Evolutionary conservation across 805 yeast species (phyloP).

Genomic region (Wickerhamomyces subpelliculosus): DNA sequence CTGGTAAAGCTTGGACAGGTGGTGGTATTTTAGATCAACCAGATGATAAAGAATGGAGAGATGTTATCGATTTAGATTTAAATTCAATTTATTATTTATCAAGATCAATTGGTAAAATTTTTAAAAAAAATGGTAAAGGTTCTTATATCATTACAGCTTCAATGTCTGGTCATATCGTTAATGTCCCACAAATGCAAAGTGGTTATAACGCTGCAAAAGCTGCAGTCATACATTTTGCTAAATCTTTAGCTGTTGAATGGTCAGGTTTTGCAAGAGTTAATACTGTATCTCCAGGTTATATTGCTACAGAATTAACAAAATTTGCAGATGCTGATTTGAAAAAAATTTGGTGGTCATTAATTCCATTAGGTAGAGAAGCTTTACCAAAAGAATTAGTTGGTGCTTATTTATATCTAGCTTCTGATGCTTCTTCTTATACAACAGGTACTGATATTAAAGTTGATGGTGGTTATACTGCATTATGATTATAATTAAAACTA

Average conservation of each 20-base stretch:
- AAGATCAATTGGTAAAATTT: slow-evolving; percentile 64
- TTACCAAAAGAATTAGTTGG: slow-evolving; percentile 70
- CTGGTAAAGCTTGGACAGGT: slow-evolving; percentile 78
- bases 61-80: slow-evolving; percentile 67
- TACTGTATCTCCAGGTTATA: slow-evolving; percentile 83
- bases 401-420: slow-evolving; percentile 72
- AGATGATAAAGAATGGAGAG: slow-evolving; percentile 53
- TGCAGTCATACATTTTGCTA: slow-evolving; percentile 68
- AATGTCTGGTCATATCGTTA: slow-evolving; percentile 84
- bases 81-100: slow-evolving; percentile 80
- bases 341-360: slow-evolving; percentile 40
- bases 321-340: slow-evolving; percentile 38
- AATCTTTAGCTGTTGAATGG: slow-evolving; percentile 84
- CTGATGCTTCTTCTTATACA: slow-evolving; percentile 72
- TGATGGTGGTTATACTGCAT: slow-evolving; percentile 68
- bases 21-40: slow-evolving; percentile 48
- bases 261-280: slow-evolving; percentile 78
- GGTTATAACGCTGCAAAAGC: slow-evolving; percentile 87
- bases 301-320: slow-evolving; percentile 60
- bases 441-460: slow-evolving; percentile 73
- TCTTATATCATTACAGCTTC: slow-evolving; percentile 82
- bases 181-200: slow-evolving; percentile 82
- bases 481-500: too few species aligned
- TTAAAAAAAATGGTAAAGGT: slow-evolving; percentile 70
- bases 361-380: slow-evolving; percentile 73